Conservation (phyloP, 2,329 filamentous ascomycete genomes). For the Xylariales sp. region DNA sequence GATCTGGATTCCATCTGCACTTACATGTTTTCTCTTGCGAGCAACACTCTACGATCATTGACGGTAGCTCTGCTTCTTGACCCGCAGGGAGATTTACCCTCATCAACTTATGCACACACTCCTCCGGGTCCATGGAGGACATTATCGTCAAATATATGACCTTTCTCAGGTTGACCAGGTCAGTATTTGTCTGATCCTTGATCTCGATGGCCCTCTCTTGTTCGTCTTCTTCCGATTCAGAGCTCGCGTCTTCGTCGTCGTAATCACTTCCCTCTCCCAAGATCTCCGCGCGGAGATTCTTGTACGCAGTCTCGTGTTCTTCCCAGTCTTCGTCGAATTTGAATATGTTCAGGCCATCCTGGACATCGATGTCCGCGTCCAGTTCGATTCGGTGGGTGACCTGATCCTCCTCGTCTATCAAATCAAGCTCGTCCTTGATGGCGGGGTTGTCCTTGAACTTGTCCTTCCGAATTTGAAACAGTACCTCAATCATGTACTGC, state of each 20-base stretch:
- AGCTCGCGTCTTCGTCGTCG: slow-evolving; percentile 63
- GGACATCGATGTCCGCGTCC: slow-evolving; percentile 77
- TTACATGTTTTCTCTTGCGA: slow-evolving; percentile 95
- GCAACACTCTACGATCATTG: slow-evolving; percentile 96
- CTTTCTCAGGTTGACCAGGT: slow-evolving; percentile 85
- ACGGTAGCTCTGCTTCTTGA: slow-evolving; percentile 83
- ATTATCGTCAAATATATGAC: slow-evolving; percentile 98
- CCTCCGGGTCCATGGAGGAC: slow-evolving; percentile 93
- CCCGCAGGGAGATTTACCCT: slow-evolving; percentile 84
- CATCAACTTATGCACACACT: slow-evolving; percentile 96
- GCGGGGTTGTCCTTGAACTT: slow-evolving; percentile 93
- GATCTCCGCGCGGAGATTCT: slow-evolving; percentile 87
- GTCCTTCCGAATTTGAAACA: slow-evolving; percentile 95
- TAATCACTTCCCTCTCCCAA: slow-evolving; percentile 87
- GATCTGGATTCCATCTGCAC: too few relatives aligned
- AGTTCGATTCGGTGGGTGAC: slow-evolving; percentile 84
- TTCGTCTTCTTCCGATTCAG: slow-evolving; percentile 67
- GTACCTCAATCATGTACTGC: slow-evolving; percentile 98
- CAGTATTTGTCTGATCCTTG: slow-evolving; percentile 95
- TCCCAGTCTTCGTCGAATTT: slow-evolving; percentile 90
- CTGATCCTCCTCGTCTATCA: slow-evolving; percentile 97
- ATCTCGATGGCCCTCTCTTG: slow-evolving; percentile 86
- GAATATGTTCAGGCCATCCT: slow-evolving; percentile 91
- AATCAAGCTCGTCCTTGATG: slow-evolving; percentile 84
- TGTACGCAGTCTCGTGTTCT: slow-evolving; percentile 85